phyloP scores from a whole-genome alignment of 1,139 yeast genomes.

The Suhomyces anneliseae region DNA sequence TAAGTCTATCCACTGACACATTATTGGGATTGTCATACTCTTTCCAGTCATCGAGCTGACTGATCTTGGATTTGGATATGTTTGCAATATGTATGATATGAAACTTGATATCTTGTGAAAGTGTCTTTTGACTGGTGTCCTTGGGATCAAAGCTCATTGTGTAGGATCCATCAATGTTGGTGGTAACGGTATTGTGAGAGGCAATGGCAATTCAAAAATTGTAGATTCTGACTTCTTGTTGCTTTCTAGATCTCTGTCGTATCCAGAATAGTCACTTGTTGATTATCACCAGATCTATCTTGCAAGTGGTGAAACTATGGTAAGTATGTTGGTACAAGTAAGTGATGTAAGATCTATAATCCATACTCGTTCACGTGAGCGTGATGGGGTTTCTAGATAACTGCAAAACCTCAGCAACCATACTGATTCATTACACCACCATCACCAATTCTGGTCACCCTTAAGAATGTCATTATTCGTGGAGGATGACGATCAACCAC shows the following conservation, averaged over 20 bases:
- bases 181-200: too few species aligned
- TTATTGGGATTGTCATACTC: slow-evolving; percentile 40
- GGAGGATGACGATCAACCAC: slow-evolving; percentile 14
- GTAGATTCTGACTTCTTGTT: slow-evolving; percentile 3
- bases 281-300: neutral
- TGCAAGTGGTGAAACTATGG: neutral
- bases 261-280: slow-evolving; percentile 6
- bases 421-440: too few species aligned
- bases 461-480: slow-evolving; percentile 15
- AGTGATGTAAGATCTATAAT: neutral
- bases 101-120: slow-evolving; percentile 25
- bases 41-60: slow-evolving; percentile 43
- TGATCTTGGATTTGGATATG: slow-evolving; percentile 35
- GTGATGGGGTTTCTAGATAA: slow-evolving; percentile 17
- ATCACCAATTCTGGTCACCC: too few species aligned
- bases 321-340: too few species aligned
- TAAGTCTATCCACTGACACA: slow-evolving; percentile 40
- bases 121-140: slow-evolving; percentile 18
- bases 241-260: neutral
- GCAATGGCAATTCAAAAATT: neutral
- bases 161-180: too few species aligned
- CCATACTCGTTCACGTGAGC: slow-evolving; percentile 13
- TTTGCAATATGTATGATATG: slow-evolving; percentile 36
- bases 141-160: slow-evolving; percentile 3
- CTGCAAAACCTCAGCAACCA: neutral